Evolutionary conservation across 805 yeast genomes (phyloP).

Genomic region (Ogataea trehalophila): DNA sequence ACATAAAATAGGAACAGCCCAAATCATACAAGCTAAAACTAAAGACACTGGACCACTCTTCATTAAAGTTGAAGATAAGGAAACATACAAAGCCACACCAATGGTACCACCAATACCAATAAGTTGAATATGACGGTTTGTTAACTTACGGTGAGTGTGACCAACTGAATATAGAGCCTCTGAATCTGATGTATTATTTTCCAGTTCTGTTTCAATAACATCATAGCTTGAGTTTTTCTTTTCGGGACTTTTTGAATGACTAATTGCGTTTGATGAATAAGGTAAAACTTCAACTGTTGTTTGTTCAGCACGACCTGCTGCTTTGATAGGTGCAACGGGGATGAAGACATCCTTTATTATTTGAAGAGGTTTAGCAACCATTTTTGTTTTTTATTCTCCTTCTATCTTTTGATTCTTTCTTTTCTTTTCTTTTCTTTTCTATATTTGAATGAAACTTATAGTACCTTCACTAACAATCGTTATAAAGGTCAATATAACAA

Average conservation of each 20-base stretch:
- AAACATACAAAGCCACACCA: slow-evolving; percentile 42
- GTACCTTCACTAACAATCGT: no score
- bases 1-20: slow-evolving; percentile 39
- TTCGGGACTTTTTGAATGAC: neutral
- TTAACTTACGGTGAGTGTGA: slow-evolving; percentile 29
- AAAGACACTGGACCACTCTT: slow-evolving; percentile 40
- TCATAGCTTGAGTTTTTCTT: slow-evolving; percentile 5
- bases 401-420: no score
- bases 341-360: slow-evolving; percentile 20
- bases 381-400: neutral
- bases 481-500: no score
- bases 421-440: no score
- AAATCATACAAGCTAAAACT: slow-evolving; percentile 34
- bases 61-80: slow-evolving; percentile 36
- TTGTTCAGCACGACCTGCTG: slow-evolving; percentile 11
- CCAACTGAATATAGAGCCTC: slow-evolving; percentile 10
- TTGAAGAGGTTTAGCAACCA: slow-evolving; percentile 4
- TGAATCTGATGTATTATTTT: slow-evolving; percentile 9
- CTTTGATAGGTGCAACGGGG: slow-evolving; percentile 22
- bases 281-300: slow-evolving; percentile 5
- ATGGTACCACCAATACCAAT: slow-evolving; percentile 49
- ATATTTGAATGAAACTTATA: no score
- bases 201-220: neutral
- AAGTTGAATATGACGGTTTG: slow-evolving; percentile 42
- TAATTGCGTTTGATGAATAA: neutral